phyloP scores from a whole-genome alignment of 495 filamentous ascomycete species.

The Lasiosphaeriaceae sp. region DNA sequence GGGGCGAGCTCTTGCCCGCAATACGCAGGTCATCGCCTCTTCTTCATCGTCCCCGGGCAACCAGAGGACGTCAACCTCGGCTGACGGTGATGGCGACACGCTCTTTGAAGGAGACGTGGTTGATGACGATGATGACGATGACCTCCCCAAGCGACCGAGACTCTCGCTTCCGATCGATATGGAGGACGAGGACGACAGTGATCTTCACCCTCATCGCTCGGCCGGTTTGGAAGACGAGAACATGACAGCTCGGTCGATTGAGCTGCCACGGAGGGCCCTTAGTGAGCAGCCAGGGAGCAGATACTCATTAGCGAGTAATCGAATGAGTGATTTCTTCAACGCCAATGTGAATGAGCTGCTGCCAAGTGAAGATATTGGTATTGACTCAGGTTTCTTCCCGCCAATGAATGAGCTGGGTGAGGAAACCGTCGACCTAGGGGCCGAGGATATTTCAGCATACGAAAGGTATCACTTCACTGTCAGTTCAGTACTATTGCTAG shows the following conservation, averaged over 20 bases:
- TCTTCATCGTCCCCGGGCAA: conserved; percentile 50
- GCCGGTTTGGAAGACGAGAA: conserved; percentile 65
- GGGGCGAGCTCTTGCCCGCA: conserved; percentile 61
- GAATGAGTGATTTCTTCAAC: conserved; percentile 61
- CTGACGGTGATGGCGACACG: conserved; percentile 6
- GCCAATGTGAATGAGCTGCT: conserved; percentile 37
- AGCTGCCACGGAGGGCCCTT: conserved; percentile 60
- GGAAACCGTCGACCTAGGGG: conserved; percentile 9
- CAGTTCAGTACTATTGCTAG: not conserved
- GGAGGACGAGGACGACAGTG: conserved; percentile 52
- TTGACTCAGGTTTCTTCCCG: conserved; percentile 46
- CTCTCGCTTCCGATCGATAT: conserved; percentile 67
- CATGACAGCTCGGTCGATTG: conserved; percentile 63
- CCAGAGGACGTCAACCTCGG: not conserved
- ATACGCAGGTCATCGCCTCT: conserved; percentile 47
- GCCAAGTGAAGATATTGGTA: conserved; percentile 43
- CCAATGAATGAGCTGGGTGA: conserved; percentile 31
- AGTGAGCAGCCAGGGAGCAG: conserved; percentile 46
- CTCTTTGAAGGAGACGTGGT: conserved; percentile 33
- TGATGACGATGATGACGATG: conserved; percentile 65
- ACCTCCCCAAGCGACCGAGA: conserved; percentile 56
- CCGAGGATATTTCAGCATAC: conserved; percentile 15
- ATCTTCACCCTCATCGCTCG: conserved; percentile 59
- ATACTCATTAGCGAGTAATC: conserved; percentile 42
- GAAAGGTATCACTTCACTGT: conserved; percentile 14